A percentile compares a stretch with the other conserved stretches of the same genome.
Evolutionary conservation across 2,329 filamentous ascomycete species (phyloP).

Genomic region (Teratosphaeria epicoccoides): DNA sequence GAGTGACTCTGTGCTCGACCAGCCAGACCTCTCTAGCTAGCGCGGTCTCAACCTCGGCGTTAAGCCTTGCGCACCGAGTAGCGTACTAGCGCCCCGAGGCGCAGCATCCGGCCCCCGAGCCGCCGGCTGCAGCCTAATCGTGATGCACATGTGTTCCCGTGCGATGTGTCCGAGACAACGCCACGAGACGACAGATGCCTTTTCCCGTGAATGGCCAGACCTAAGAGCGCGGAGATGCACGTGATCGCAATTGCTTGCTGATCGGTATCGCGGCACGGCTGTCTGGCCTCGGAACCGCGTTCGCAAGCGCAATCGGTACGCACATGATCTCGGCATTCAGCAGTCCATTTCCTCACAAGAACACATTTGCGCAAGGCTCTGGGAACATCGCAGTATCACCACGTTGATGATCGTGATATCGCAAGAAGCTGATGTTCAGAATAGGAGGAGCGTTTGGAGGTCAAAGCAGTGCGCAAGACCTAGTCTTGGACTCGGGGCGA

Average conservation of each 20-base stretch:
- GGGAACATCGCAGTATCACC: neutral
- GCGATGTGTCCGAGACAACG: neutral
- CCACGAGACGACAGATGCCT: neutral
- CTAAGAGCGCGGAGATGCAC: neutral
- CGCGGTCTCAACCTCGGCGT: neutral
- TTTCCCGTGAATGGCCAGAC: neutral
- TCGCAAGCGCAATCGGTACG: neutral
- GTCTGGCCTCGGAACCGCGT: neutral
- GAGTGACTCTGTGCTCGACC: neutral
- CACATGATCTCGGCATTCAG: neutral
- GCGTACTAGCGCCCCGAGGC: too few relatives aligned
- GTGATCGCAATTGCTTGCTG: neutral
- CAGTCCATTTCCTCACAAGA: neutral
- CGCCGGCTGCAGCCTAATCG: neutral
- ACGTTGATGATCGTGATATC: neutral
- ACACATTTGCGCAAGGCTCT: neutral
- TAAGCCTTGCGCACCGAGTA: too few relatives aligned
- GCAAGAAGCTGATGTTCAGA: too few relatives aligned
- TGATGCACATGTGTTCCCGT: neutral
- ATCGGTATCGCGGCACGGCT: neutral
- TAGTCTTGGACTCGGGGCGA: neutral
- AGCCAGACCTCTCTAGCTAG: neutral
- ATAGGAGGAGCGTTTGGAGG: too few relatives aligned
- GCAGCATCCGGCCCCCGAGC: too few relatives aligned
- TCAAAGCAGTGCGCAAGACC: neutral